Conservation (phyloP, 768 basidiomycete genomes). For the Lactarius quietus region DNA sequence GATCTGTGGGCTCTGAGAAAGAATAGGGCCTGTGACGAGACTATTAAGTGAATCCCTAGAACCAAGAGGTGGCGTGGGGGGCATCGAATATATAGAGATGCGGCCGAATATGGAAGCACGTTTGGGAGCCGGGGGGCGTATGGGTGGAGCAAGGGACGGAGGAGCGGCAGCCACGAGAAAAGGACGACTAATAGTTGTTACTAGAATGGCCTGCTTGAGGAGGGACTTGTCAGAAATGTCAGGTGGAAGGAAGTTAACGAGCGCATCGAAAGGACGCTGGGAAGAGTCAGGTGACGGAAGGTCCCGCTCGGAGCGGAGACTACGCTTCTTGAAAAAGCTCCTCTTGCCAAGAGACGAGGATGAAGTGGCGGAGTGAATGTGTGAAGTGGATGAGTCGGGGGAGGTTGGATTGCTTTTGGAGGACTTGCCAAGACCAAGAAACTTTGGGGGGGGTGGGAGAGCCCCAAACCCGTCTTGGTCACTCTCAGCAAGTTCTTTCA, state of each 20-base stretch:
- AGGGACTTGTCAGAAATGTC: constrained; percentile 34
- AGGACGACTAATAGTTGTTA: constrained; percentile 39
- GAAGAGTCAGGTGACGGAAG: constrained; percentile 32
- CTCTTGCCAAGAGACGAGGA: constrained; percentile 5
- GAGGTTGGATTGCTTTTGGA: constrained; percentile 11
- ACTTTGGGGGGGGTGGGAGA: constrained; percentile 29
- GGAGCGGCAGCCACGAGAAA: constrained; percentile 33
- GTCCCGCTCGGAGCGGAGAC: constrained; percentile 5
- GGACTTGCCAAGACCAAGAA: constrained; percentile 7
- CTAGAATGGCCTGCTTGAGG: constrained; percentile 39
- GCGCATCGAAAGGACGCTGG: constrained; percentile 38
- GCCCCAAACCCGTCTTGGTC: constrained; percentile 30
- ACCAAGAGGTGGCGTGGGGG: constrained; percentile 27
- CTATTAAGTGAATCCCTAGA: constrained; percentile 27
- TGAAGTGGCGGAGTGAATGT: not conserved
- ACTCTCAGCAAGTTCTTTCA: constrained; percentile 29
- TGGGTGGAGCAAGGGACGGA: constrained; percentile 7
- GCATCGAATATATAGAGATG: constrained; percentile 23
- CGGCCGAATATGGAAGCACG: constrained; percentile 17
- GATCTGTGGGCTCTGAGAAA: constrained; percentile 9
- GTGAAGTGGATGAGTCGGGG: not conserved
- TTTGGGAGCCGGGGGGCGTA: constrained; percentile 8
- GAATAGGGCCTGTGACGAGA: not conserved
- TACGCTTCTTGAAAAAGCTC: constrained; percentile 10
- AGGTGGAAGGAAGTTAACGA: constrained; percentile 38